Evolutionary conservation across 371 early-diverging fungal genomes (phyloP).

Genomic region (Rhizopus microsporus): DNA sequence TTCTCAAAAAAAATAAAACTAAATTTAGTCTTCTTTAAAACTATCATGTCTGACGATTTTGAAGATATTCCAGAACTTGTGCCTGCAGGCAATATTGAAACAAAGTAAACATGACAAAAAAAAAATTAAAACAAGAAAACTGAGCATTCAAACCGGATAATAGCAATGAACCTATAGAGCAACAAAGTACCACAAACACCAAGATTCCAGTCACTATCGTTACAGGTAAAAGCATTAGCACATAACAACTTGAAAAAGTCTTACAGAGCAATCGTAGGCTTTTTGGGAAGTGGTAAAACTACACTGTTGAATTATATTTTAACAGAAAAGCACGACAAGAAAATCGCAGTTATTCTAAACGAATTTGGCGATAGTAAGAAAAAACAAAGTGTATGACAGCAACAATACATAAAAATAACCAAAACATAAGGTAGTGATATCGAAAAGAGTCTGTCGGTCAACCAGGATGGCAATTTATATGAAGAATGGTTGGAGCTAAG

Average conservation of each 20-base stretch:
- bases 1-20: too few species aligned
- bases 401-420: not conserved
- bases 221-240: slow-evolving; percentile 43
- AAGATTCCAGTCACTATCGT: slow-evolving; percentile 80
- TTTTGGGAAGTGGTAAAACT: slow-evolving; percentile 93
- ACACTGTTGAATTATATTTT: slow-evolving; percentile 90
- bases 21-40: slow-evolving; percentile 1
- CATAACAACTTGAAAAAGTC: not conserved
- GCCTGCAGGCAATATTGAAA: slow-evolving; percentile 17
- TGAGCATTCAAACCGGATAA: not conserved
- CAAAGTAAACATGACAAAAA: not conserved
- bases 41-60: slow-evolving; percentile 28
- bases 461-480: slow-evolving; percentile 76
- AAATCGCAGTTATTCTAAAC: slow-evolving; percentile 94
- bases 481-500: slow-evolving; percentile 97
- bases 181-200: slow-evolving; percentile 4
- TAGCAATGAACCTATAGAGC: not conserved
- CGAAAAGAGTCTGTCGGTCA: slow-evolving; percentile 87
- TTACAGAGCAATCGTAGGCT: slow-evolving; percentile 46
- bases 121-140: not conserved
- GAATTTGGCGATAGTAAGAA: slow-evolving; percentile 77
- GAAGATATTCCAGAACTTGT: slow-evolving; percentile 64
- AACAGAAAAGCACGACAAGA: slow-evolving; percentile 88
- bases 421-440: slow-evolving; percentile 76
- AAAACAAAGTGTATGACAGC: not conserved